phyloP scores from a whole-genome alignment of 768 basidiomycete genomes.

The Dacryopinax primogenitus region DNA sequence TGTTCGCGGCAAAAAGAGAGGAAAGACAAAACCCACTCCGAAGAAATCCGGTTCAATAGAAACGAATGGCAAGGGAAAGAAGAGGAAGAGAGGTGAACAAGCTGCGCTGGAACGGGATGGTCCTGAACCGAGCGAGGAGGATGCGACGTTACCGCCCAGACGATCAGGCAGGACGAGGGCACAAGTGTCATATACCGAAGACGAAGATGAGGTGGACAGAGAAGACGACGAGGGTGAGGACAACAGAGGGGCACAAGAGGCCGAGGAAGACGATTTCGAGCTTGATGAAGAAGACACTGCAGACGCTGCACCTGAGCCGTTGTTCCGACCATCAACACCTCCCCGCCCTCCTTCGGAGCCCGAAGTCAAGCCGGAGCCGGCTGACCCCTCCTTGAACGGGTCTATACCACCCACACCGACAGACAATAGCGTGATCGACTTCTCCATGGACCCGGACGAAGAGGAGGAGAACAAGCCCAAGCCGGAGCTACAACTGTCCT shows the following conservation, averaged over 20 bases:
- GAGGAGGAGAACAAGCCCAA: conserved; percentile 64
- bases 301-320: conserved; percentile 18
- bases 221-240: too few species aligned
- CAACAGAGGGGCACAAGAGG: not conserved
- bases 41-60: conserved; percentile 22
- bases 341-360: not conserved
- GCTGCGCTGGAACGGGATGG: not conserved
- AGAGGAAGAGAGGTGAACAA: conserved; percentile 19
- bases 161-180: conserved; percentile 26
- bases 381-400: conserved; percentile 6
- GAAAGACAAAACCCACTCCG: conserved; percentile 12
- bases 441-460: conserved; percentile 35
- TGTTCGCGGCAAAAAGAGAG: conserved; percentile 13
- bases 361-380: not conserved
- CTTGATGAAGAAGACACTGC: conserved; percentile 12
- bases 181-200: conserved; percentile 3
- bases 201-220: not conserved
- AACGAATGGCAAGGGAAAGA: conserved; percentile 19
- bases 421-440: conserved; percentile 10
- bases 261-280: not conserved
- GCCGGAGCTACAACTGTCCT: conserved; percentile 49
- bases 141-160: conserved; percentile 18
- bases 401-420: conserved; percentile 10
- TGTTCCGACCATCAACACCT: not conserved
- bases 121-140: conserved; percentile 17